Percentiles rank a stretch among this genome's conserved stretches.
Conservation (phyloP, 1,284 basidiomycete genomes). For the Ganoderma resinaceum region DNA sequence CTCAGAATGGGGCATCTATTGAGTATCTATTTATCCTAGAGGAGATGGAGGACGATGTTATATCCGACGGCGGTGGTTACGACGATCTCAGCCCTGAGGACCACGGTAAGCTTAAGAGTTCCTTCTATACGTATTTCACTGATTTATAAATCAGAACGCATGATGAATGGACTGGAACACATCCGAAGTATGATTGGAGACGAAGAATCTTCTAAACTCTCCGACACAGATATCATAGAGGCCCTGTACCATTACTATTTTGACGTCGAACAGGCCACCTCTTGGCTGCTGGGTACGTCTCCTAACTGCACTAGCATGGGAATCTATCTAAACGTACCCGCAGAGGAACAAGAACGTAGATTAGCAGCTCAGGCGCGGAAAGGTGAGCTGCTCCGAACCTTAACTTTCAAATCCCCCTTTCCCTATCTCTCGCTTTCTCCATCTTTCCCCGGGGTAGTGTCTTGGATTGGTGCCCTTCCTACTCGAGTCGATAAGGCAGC, state of each 20-base stretch:
- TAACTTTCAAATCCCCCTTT: conserved; percentile 39
- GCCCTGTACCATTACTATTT: conserved; percentile 92
- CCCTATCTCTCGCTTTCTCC: conserved; percentile 26
- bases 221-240: conserved; percentile 81
- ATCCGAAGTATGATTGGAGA: conserved; percentile 75
- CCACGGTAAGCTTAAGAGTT: conserved; percentile 53
- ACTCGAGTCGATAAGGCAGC: conserved; percentile 31
- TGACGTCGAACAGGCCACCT: conserved; percentile 80
- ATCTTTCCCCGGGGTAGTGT: conserved; percentile 27
- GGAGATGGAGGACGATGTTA: conserved; percentile 76
- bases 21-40: conserved; percentile 48
- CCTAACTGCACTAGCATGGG: not conserved
- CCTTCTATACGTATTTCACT: not conserved
- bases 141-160: conserved; percentile 59
- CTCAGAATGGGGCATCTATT: conserved; percentile 15
- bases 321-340: conserved; percentile 1
- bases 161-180: conserved; percentile 74
- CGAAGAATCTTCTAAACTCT: conserved; percentile 68
- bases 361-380: conserved; percentile 71
- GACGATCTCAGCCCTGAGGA: conserved; percentile 76
- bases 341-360: conserved; percentile 68
- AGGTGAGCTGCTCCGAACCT: conserved; percentile 68
- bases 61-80: conserved; percentile 75
- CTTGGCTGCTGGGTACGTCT: conserved; percentile 70
- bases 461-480: conserved; percentile 30